Evolutionary conservation across 2,329 filamentous ascomycete species (phyloP).

Genomic region (Aspergillus fructus): DNA sequence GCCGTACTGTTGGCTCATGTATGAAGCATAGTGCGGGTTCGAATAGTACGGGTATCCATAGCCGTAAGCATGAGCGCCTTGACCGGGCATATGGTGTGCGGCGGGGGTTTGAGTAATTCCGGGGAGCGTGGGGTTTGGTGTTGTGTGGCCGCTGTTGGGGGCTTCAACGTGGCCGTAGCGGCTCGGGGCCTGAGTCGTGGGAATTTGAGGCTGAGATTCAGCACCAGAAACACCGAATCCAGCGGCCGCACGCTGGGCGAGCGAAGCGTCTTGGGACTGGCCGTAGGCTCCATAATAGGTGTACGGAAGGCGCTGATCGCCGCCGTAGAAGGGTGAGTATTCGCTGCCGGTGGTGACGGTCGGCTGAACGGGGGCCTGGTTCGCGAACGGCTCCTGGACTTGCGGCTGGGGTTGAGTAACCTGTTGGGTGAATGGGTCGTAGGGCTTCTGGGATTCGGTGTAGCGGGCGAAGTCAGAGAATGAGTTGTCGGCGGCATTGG

Average conservation of each 20-base stretch:
- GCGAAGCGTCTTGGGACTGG: slow-evolving; percentile 71
- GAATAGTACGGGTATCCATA: slow-evolving; percentile 62
- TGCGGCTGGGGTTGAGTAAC: slow-evolving; percentile 63
- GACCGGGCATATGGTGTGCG: slow-evolving; percentile 53
- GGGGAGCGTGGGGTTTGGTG: slow-evolving; percentile 73
- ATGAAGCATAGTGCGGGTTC: slow-evolving; percentile 62
- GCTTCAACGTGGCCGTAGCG: slow-evolving; percentile 68
- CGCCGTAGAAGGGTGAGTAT: slow-evolving; percentile 82
- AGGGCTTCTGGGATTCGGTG: slow-evolving; percentile 70
- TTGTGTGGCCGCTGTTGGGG: slow-evolving; percentile 85
- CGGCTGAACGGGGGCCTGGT: slow-evolving; percentile 59
- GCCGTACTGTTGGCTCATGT: slow-evolving; percentile 57
- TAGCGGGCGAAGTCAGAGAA: slow-evolving; percentile 55
- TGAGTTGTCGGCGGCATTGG: slow-evolving; percentile 48
- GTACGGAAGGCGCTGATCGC: slow-evolving; percentile 74
- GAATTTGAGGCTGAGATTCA: slow-evolving; percentile 58
- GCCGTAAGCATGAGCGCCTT: slow-evolving; percentile 55
- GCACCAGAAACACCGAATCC: slow-evolving; percentile 66
- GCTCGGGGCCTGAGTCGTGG: slow-evolving; percentile 73
- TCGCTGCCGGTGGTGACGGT: slow-evolving; percentile 63
- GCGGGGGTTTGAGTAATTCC: slow-evolving; percentile 55
- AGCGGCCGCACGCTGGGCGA: slow-evolving; percentile 72
- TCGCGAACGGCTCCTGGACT: slow-evolving; percentile 56
- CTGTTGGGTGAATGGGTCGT: slow-evolving; percentile 83
- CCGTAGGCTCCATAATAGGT: slow-evolving; percentile 66